Evolutionary conservation across 1,139 yeast species (phyloP), one percentile per base, ranked within the genome.

Genomic region (Suhomyces anneliseae): DNA sequence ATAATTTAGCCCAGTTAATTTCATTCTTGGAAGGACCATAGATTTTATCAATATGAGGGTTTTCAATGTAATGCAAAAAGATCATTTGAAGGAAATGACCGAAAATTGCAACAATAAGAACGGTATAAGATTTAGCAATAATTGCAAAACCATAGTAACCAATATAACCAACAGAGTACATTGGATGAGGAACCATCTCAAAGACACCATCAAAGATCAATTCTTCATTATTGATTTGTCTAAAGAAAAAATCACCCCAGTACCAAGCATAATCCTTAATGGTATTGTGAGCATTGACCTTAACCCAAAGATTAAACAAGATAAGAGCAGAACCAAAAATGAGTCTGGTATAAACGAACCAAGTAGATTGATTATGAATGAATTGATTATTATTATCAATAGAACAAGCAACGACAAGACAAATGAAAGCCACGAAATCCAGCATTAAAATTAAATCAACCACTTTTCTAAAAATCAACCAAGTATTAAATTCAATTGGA

Each of bases 231-330:
- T 76, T 78, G 56, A 82, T 89, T 62, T 88, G 87, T 51, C 92
- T 77, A 68, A 87, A 87, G 75, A 89, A 89, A 69, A 89, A 89
- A 65, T 89, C 96, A 32, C 96, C 96, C 96, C 96, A 89, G 66
- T 89, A 89, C 96, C 96, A 89, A 10, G 96, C 96, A 62, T 84
- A 90, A 65, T 89, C 96, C 62, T 89, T 88, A 47, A 89, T 92
- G 26, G 90, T 92, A 55, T 90, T 79, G 64, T 89, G 96, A 35
- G 96, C 96, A 66, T 89, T 93, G 12, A 88, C 72, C 63, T 89
- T 89, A 43, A 89, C 96, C 95, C 95, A 88, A 38, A 86, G 73
- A 61, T 88, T 88, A 71, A 89, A 88, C 40, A 85, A 55, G 49
- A 87, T 79, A 55, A 89, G 74, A 7, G 65, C 47, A 0, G 67